phyloP scores from a whole-genome alignment of 257 asterid genomes.

The Solanum pinnatisectum region DNA sequence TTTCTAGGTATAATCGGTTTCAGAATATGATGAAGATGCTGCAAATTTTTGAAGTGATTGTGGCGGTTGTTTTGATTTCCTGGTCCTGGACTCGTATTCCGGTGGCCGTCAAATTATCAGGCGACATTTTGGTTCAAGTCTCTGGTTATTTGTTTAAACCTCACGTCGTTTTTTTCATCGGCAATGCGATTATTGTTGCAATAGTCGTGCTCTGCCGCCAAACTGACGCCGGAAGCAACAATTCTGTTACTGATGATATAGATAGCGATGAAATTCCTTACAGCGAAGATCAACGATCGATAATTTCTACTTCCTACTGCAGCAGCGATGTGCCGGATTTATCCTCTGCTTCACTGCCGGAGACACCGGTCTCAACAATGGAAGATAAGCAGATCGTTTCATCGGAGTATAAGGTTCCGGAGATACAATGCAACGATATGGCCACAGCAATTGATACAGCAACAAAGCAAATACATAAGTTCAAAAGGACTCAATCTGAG shows the following conservation, averaged over 20 bases:
- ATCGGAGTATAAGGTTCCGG: conserved; percentile 7
- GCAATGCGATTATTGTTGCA: conserved; percentile 44
- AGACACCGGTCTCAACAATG: background rate
- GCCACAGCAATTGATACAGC: conserved; percentile 48
- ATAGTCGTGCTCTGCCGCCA: conserved; percentile 42
- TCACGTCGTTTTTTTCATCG: conserved; percentile 76
- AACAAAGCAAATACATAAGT: conserved; percentile 40
- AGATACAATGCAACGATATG: conserved; percentile 25
- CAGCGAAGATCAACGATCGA: conserved; percentile 23
- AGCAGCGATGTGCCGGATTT: background rate
- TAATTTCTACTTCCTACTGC: background rate
- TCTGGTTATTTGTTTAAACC: conserved; percentile 39
- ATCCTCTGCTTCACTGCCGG: background rate
- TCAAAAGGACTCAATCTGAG: conserved; percentile 72
- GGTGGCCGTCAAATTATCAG: conserved; percentile 12
- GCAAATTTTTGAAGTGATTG: conserved; percentile 34
- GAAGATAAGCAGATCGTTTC: conserved; percentile 29
- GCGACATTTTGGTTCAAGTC: conserved; percentile 1
- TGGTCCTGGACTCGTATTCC: conserved; percentile 66
- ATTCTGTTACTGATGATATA: conserved; percentile 15
- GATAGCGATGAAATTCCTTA: conserved; percentile 35
- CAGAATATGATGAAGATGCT: conserved; percentile 28
- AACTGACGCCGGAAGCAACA: conserved; percentile 8
- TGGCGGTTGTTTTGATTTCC: conserved; percentile 37
- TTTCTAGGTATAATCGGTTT: conserved; percentile 36